phyloP scores from a whole-genome alignment of 192 early-diverging fungal genomes.

The Powellomyces hirtus region DNA sequence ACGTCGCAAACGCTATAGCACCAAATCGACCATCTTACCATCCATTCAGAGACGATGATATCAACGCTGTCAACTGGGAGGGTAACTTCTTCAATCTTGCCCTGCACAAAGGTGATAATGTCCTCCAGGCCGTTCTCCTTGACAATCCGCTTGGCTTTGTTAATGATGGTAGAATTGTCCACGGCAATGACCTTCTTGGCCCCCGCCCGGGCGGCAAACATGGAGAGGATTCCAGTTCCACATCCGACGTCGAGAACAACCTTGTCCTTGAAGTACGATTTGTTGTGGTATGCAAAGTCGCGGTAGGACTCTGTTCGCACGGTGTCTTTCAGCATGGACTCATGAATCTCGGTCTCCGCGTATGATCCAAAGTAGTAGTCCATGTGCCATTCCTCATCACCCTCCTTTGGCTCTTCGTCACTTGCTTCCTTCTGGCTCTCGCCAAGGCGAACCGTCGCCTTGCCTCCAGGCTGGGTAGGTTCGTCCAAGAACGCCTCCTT shows the following conservation, averaged over 20 bases:
- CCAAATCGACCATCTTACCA: slow-evolving; percentile 43
- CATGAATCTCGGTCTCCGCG: slow-evolving; percentile 63
- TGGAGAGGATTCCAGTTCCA: slow-evolving; percentile 87
- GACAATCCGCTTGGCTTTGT: slow-evolving; percentile 73
- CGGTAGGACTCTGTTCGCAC: slow-evolving; percentile 80
- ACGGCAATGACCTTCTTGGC: slow-evolving; percentile 72
- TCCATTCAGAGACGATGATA: slow-evolving; percentile 90
- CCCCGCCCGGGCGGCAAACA: slow-evolving; percentile 89
- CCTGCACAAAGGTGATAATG: slow-evolving; percentile 60
- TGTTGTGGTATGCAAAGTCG: slow-evolving; percentile 81
- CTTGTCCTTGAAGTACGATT: slow-evolving; percentile 80
- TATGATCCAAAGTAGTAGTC: slow-evolving; percentile 65
- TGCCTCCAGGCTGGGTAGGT: background rate
- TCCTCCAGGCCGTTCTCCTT: slow-evolving; percentile 68
- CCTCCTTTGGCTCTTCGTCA: background rate
- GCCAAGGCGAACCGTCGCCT: background rate
- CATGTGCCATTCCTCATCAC: slow-evolving; percentile 37
- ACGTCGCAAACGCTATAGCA: background rate
- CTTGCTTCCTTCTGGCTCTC: background rate
- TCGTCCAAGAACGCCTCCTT: slow-evolving; percentile 44
- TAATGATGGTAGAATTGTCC: slow-evolving; percentile 84
- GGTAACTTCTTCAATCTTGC: slow-evolving; percentile 75
- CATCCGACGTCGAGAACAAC: slow-evolving; percentile 86
- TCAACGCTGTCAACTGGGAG: slow-evolving; percentile 77
- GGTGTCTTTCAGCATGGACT: slow-evolving; percentile 84